Evolutionary conservation across 2,329 filamentous ascomycete genomes (phyloP), one percentile per base, ranked within the genome.

Genomic region (Fusarium tjaetaba): DNA sequence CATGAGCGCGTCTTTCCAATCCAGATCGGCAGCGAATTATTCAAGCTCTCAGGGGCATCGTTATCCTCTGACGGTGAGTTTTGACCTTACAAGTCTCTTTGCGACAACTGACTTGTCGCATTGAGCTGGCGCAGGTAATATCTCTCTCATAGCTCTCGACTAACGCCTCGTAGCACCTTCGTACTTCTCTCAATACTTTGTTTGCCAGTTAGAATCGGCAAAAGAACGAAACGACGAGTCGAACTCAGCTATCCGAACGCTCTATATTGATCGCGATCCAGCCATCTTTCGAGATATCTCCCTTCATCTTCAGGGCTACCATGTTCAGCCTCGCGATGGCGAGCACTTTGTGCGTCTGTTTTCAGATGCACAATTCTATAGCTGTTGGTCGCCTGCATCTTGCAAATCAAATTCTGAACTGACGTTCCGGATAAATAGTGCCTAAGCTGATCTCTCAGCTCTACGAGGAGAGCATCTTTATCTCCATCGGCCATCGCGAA

Each of bases 231-330:
- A 88, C 66, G 87, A 90, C 61, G 87, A 89, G 62, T 65, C 83
- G 10, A 81, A 79, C 43, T 74, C 78, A 10, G 82, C 84, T 52
- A 85, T 97, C 66, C 91, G 93, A 74, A 97, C 96, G 1, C 87
- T 98, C 11, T 98, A 98, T 83, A 98, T 98, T 79, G 96, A 98
- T 82, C 92, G 96, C 70, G 96, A 98, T 82, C 95, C 96, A 1
- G 87, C 87, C 20, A 98, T 95, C 0, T 98, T 98, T 81, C 89
- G 88, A 78, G 94, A 98, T 79, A 98, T 98, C 73, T 93, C 93
- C 42, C 87, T 95, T 62, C 95, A 98, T 85, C 86, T 98, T 28
- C 95, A 97, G 85, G 94, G 96, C 51, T 98, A 98, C 81, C 93
- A 97, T 84, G 89, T 98, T 68, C 87, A 88, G 63, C 95, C 96